A percentile compares a stretch with the other conserved stretches of the same genome.
These are phyloP conservation scores for Tylopilus intermedius DNA, from an alignment of 768 basidiomycete genomes.

Conservation along the genomic window DNA sequence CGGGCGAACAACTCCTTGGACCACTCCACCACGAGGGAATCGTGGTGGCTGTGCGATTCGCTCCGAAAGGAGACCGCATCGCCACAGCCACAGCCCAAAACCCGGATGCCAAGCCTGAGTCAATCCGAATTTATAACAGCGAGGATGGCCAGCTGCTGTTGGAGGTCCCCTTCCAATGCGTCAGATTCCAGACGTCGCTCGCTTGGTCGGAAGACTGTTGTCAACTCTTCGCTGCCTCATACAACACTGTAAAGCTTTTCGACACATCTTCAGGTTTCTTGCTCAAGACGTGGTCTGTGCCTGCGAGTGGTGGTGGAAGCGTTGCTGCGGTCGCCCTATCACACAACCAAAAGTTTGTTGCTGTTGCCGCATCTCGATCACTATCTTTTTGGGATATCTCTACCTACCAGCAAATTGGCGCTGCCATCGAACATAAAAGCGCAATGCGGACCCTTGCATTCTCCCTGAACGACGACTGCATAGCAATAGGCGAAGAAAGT, in stretches of 20 bases:
- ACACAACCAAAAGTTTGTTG: background rate
- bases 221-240: background rate
- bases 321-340: background rate
- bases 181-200: background rate
- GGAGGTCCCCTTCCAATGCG: background rate
- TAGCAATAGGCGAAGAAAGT: background rate
- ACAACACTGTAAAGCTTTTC: background rate
- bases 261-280: background rate
- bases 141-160: background rate
- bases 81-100: too few relatives aligned
- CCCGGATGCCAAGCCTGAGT: too few relatives aligned
- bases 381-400: slow-evolving; percentile 2
- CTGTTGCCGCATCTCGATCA: background rate
- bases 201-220: background rate
- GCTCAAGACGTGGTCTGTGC: background rate
- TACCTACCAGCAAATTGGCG: background rate
- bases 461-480: background rate
- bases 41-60: too few relatives aligned
- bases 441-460: background rate
- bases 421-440: background rate
- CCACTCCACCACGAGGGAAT: too few relatives aligned
- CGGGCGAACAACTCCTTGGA: too few relatives aligned
- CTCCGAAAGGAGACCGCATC: too few relatives aligned
- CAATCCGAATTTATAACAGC: background rate
- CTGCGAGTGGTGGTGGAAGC: background rate